Conservation (phyloP, 2,329 filamentous ascomycete species). For the Ilyonectria sp. region DNA sequence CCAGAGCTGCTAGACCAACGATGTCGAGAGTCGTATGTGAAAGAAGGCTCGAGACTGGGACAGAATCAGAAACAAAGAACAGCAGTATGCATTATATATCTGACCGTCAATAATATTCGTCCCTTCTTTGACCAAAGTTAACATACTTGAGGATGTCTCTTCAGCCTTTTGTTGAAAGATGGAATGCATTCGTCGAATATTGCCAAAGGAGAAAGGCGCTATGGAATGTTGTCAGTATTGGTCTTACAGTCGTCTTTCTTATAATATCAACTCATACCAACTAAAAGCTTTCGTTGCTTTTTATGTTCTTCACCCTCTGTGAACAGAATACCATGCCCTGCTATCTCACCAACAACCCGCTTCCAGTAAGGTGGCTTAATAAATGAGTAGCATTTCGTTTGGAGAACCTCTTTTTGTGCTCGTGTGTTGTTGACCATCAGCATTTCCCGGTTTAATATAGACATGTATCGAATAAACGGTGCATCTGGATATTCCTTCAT, state of each 20-base stretch:
- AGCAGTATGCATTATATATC: too few relatives aligned
- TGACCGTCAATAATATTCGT: too few relatives aligned
- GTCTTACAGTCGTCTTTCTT: too few relatives aligned
- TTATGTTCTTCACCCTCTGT: not conserved
- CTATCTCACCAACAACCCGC: not conserved
- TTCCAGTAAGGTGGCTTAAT: not conserved
- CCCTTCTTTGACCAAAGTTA: too few relatives aligned
- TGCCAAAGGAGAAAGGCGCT: not conserved
- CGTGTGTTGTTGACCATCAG: not conserved
- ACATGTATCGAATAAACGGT: slow-evolving; percentile 7
- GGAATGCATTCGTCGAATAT: not conserved
- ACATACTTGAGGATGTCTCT: not conserved
- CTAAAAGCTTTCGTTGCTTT: not conserved
- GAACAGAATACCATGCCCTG: not conserved
- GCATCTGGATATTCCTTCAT: slow-evolving; percentile 1
- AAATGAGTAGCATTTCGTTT: not conserved
- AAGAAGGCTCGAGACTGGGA: not conserved
- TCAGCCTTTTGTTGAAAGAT: not conserved
- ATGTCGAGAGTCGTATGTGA: not conserved
- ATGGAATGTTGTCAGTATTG: not conserved
- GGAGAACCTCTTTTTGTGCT: not conserved
- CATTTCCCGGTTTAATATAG: not conserved
- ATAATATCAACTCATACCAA: not conserved
- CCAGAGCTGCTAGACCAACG: not conserved
- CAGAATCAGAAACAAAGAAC: too few relatives aligned